Conservation (phyloP, 805 yeast genomes). For the Saccharomycopsis schoenii region DNA sequence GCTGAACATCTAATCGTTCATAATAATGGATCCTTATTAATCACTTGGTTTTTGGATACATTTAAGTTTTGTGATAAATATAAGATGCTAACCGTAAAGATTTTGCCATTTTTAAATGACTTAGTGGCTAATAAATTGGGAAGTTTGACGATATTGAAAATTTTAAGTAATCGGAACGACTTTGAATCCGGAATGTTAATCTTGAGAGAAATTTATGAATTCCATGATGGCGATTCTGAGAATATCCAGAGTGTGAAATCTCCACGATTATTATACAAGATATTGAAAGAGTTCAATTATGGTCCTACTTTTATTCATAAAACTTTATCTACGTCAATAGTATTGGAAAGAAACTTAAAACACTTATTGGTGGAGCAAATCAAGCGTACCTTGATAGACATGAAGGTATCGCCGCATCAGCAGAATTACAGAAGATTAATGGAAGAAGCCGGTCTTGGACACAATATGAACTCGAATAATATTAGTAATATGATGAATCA, state of each 20-base stretch:
- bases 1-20: conserved; percentile 73
- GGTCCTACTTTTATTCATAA: conserved; percentile 76
- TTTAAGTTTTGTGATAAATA: conserved; percentile 59
- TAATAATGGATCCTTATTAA: conserved; percentile 77
- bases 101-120: conserved; percentile 50
- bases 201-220: conserved; percentile 48
- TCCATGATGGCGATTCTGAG: neutral
- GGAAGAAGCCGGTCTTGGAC: conserved; percentile 76
- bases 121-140: conserved; percentile 79
- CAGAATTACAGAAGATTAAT: conserved; percentile 67
- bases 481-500: neutral
- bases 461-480: neutral
- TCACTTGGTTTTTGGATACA: conserved; percentile 93
- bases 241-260: conserved; percentile 19
- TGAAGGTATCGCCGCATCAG: conserved; percentile 47
- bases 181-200: conserved; percentile 49
- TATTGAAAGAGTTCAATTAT: conserved; percentile 56
- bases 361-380: conserved; percentile 52
- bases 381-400: conserved; percentile 49
- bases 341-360: conserved; percentile 45
- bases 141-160: conserved; percentile 68
- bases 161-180: conserved; percentile 62
- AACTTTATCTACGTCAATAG: conserved; percentile 60
- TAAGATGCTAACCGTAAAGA: conserved; percentile 49
- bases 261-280: conserved; percentile 37